Conservation (phyloP, 83 land plant species). For the Diphasiastrum complanatum region DNA sequence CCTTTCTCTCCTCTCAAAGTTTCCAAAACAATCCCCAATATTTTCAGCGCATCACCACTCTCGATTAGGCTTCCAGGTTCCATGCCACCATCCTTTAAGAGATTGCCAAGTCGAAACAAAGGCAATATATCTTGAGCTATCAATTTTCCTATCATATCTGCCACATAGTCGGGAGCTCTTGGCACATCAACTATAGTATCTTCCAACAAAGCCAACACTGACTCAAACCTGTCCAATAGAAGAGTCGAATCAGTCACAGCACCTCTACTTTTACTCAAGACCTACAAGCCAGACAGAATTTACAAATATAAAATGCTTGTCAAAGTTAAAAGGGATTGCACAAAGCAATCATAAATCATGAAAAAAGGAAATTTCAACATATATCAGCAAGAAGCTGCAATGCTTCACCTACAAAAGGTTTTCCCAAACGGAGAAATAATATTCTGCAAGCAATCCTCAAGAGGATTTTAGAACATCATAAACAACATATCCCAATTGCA, state of each 20-base stretch:
- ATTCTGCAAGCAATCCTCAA: background rate
- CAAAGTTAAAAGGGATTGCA: too few relatives aligned
- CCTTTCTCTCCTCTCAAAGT: constrained; percentile 59
- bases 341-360: too few relatives aligned
- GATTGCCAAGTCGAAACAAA: constrained; percentile 37
- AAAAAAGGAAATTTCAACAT: too few relatives aligned
- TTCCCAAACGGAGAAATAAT: too few relatives aligned
- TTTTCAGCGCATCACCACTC: constrained; percentile 38
- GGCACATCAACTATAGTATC: constrained; percentile 85
- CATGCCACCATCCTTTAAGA: constrained; percentile 48
- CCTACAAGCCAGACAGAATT: too few relatives aligned
- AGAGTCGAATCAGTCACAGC: too few relatives aligned
- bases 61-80: constrained; percentile 28
- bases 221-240: constrained; percentile 78
- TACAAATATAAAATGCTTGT: too few relatives aligned
- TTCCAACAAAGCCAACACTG: constrained; percentile 52
- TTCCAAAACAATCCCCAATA: constrained; percentile 46
- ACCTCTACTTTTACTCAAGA: too few relatives aligned
- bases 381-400: too few relatives aligned
- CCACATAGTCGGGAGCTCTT: constrained; percentile 75
- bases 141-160: constrained; percentile 47
- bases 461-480: background rate
- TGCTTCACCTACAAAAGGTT: too few relatives aligned
- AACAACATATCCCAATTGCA: background rate
- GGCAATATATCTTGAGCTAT: constrained; percentile 44